A percentile compares a stretch with the other conserved stretches of the same genome.
These are phyloP conservation scores for Apophysomyces elegans DNA, from an alignment of 371 early-diverging fungal genomes.

Conservation along the genomic window DNA sequence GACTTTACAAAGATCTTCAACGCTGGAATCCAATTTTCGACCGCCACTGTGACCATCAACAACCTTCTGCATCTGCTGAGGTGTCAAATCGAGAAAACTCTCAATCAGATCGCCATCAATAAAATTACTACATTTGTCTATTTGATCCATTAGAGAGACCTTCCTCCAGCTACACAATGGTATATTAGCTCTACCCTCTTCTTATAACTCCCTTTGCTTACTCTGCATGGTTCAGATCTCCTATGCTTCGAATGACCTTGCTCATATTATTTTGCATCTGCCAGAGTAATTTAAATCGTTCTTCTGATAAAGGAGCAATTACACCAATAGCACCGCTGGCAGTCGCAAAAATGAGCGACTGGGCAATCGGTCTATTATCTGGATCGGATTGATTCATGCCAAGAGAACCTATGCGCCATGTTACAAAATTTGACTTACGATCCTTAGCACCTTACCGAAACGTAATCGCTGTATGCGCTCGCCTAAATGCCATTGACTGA, in stretches of 20 bases:
- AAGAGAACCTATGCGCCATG: constrained; percentile 60
- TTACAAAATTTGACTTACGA: not conserved
- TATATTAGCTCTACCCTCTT: not conserved
- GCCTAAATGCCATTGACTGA: constrained; percentile 85
- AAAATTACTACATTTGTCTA: constrained; percentile 62
- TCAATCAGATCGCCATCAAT: constrained; percentile 95
- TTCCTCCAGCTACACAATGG: constrained; percentile 66
- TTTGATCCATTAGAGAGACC: constrained; percentile 62
- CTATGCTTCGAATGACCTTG: constrained; percentile 64
- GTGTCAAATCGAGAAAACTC: constrained; percentile 75
- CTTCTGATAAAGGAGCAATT: constrained; percentile 69
- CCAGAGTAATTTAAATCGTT: constrained; percentile 64
- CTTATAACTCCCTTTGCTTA: constrained; percentile 40
- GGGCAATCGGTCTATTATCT: constrained; percentile 55
- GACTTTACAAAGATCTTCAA: constrained; percentile 54
- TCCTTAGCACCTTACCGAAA: constrained; percentile 55
- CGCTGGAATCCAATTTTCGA: constrained; percentile 41
- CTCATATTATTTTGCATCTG: constrained; percentile 78
- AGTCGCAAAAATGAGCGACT: constrained; percentile 75
- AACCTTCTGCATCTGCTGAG: constrained; percentile 67
- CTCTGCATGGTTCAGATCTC: constrained; percentile 67
- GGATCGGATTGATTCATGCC: constrained; percentile 71
- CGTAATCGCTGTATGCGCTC: constrained; percentile 81
- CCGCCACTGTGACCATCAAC: constrained; percentile 57
- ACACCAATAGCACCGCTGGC: constrained; percentile 84